phyloP scores from a whole-genome alignment of 2,329 filamentous ascomycete genomes.

The Cladosporium sp. region DNA sequence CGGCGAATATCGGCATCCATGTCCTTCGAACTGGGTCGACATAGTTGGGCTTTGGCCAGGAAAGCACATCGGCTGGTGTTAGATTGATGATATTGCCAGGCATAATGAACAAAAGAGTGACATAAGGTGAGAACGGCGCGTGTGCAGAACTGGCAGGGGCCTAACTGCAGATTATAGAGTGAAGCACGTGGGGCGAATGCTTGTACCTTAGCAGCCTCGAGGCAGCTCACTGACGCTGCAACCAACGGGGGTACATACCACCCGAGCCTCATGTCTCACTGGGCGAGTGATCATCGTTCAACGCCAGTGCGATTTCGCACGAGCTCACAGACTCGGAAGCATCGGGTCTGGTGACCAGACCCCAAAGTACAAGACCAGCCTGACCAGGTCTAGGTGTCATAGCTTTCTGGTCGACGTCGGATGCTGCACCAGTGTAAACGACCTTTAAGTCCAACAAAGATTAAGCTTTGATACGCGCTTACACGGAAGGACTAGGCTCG shows the following conservation, averaged over 20 bases:
- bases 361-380: background rate
- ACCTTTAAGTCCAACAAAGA: background rate
- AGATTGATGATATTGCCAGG: constrained; percentile 36
- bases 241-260: background rate
- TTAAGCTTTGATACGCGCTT: background rate
- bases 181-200: constrained; percentile 5
- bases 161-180: background rate
- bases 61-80: constrained; percentile 25
- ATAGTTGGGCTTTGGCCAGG: constrained; percentile 38
- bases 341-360: background rate
- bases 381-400: background rate
- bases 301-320: background rate
- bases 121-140: background rate
- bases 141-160: background rate
- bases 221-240: background rate
- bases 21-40: constrained; percentile 33
- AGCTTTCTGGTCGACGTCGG: background rate
- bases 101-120: constrained; percentile 26
- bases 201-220: background rate
- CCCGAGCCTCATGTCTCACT: background rate
- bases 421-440: background rate
- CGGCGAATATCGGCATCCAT: constrained; percentile 39
- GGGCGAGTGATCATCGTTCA: background rate
- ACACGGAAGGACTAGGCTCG: background rate
- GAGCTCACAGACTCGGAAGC: background rate